These are phyloP conservation scores for Kwoniella bestiolae DNA, from an alignment of 768 basidiomycete species.

Conservation along the genomic window DNA sequence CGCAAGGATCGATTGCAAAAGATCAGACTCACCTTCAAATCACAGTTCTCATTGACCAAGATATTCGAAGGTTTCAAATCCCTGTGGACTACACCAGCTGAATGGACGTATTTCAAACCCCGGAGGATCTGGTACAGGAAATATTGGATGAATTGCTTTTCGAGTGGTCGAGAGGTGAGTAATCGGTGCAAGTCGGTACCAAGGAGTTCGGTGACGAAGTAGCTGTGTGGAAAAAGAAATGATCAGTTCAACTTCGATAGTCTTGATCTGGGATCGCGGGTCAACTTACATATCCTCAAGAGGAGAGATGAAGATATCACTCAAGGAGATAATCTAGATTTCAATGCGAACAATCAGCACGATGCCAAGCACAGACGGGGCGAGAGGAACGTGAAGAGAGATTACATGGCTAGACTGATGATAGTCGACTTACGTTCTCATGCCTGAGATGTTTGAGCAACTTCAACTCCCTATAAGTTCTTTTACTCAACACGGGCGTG, in stretches of 20 bases:
- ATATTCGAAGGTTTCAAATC: slow-evolving; percentile 99
- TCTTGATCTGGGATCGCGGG: too few species aligned
- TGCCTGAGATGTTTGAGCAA: slow-evolving; percentile 97
- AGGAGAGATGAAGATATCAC: slow-evolving; percentile 99
- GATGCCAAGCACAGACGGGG: neutral
- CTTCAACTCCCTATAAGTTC: slow-evolving; percentile 97
- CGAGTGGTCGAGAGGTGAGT: slow-evolving; percentile 91
- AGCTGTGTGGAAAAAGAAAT: slow-evolving; percentile 62
- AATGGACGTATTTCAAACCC: slow-evolving; percentile 98
- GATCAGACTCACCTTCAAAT: slow-evolving; percentile 79
- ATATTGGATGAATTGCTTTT: slow-evolving; percentile 99
- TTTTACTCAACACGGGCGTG: slow-evolving; percentile 95
- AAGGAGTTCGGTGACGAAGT: slow-evolving; percentile 97
- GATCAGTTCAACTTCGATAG: neutral
- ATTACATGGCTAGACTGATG: neutral
- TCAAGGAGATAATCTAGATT: slow-evolving; percentile 89
- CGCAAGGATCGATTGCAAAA: too few species aligned
- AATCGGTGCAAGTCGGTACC: slow-evolving; percentile 98
- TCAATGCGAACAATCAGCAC: neutral
- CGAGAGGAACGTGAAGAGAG: neutral
- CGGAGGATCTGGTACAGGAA: slow-evolving; percentile 99
- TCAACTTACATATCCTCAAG: slow-evolving; percentile 86
- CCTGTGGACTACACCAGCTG: slow-evolving; percentile 96
- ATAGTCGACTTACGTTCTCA: slow-evolving; percentile 77
- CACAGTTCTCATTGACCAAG: slow-evolving; percentile 99